These are phyloP conservation scores for Bipolaris bicolor DNA, from an alignment of 2,329 filamentous ascomycete species.

Conservation along the genomic window DNA sequence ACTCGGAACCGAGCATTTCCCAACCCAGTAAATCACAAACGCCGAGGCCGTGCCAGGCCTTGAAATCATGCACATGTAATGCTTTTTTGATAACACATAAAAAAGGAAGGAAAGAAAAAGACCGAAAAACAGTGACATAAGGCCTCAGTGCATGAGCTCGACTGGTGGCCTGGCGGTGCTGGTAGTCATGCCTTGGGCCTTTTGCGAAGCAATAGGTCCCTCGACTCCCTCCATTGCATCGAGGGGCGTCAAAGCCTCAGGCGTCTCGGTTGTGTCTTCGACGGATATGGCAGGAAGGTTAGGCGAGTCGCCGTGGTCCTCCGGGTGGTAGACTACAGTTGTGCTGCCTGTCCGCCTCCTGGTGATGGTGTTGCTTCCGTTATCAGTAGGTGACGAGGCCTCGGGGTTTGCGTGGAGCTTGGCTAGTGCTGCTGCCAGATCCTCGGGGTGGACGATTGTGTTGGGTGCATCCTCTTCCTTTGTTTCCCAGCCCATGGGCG, in stretches of 20 bases:
- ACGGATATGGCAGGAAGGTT: conserved; percentile 68
- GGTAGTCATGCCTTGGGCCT: conserved; percentile 40
- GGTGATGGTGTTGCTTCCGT: conserved; percentile 24
- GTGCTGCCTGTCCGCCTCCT: conserved; percentile 58
- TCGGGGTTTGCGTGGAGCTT: conserved; percentile 55
- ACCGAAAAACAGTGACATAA: background rate
- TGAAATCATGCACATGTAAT: conserved; percentile 7
- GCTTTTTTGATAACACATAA: conserved; percentile 26
- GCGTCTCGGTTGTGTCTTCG: conserved; percentile 62
- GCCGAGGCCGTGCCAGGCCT: conserved; percentile 31
- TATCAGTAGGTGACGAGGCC: conserved; percentile 31
- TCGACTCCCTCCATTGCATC: conserved; percentile 50
- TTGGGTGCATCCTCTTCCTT: conserved; percentile 68
- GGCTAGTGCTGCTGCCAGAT: conserved; percentile 63
- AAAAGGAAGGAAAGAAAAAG: conserved; percentile 13
- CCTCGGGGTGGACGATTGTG: conserved; percentile 68
- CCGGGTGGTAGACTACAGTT: conserved; percentile 67
- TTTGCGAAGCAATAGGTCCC: conserved; percentile 43
- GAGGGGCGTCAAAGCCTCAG: conserved; percentile 56
- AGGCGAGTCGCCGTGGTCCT: conserved; percentile 65
- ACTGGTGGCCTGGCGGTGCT: conserved; percentile 49
- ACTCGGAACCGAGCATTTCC: conserved; percentile 3
- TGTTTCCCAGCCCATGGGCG: conserved; percentile 70
- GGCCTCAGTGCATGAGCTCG: conserved; percentile 45
- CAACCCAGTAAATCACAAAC: conserved; percentile 22